phyloP scores from a whole-genome alignment of 805 yeast genomes.

The Candida vartiovaarae region DNA sequence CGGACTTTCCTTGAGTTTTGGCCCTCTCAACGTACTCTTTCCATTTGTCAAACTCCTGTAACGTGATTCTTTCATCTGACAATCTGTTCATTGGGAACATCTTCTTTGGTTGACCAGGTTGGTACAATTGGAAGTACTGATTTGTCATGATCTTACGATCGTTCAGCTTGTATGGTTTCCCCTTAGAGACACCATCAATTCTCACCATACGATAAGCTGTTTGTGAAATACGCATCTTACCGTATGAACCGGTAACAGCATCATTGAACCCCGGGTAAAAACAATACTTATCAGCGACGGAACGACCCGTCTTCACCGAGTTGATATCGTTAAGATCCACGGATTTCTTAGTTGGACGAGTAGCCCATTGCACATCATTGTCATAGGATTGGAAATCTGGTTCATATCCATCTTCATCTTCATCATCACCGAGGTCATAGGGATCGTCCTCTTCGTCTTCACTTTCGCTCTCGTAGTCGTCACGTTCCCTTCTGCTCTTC shows the following conservation, averaged over 20 bases:
- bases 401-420: conserved; percentile 38
- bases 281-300: conserved; percentile 65
- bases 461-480: conserved; percentile 39
- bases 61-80: conserved; percentile 68
- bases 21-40: conserved; percentile 51
- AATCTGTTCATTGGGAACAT: conserved; percentile 72
- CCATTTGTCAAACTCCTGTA: conserved; percentile 71
- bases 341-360: conserved; percentile 32
- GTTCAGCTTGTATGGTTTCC: conserved; percentile 44
- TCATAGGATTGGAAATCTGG: conserved; percentile 33
- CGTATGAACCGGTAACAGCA: conserved; percentile 65
- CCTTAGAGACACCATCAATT: conserved; percentile 55
- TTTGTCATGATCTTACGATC: conserved; percentile 38
- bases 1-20: conserved; percentile 24
- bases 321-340: conserved; percentile 63
- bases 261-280: conserved; percentile 78
- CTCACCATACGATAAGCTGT: conserved; percentile 79
- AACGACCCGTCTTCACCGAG: conserved; percentile 68
- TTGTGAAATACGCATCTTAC: conserved; percentile 68
- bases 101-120: conserved; percentile 67
- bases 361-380: conserved; percentile 44
- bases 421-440: conserved; percentile 32
- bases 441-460: conserved; percentile 32
- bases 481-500: conserved; percentile 36
- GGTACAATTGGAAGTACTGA: conserved; percentile 65